Evolutionary conservation across 2,329 filamentous ascomycete species (phyloP).

Genomic region (Cladophialophora carrionii): DNA sequence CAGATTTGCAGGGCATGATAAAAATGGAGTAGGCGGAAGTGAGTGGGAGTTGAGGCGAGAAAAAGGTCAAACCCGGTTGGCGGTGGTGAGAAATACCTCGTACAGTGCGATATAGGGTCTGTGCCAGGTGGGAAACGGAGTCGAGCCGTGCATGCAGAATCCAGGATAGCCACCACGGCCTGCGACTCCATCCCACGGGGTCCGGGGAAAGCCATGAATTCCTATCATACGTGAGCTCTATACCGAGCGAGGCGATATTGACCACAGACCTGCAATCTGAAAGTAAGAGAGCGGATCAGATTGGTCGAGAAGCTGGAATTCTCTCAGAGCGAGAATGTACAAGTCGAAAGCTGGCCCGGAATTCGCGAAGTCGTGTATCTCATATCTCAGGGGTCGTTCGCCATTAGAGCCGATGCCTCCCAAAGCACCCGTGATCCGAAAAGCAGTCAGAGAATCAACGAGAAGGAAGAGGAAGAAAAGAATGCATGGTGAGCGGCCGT

Average conservation of each 20-base stretch:
- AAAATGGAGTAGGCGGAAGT: neutral
- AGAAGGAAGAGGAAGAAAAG: conserved; percentile 10
- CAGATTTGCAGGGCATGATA: conserved; percentile 5
- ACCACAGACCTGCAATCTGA: conserved; percentile 68
- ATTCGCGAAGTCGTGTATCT: conserved; percentile 68
- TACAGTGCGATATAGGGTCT: conserved; percentile 72
- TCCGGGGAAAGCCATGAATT: conserved; percentile 76
- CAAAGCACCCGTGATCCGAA: conserved; percentile 40
- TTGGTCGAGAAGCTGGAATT: conserved; percentile 71
- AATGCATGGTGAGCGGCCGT: conserved; percentile 2
- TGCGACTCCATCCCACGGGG: conserved; percentile 58
- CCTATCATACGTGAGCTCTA: conserved; percentile 54
- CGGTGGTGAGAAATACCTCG: conserved; percentile 50
- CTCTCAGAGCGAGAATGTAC: conserved; percentile 73
- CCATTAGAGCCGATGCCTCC: conserved; percentile 40
- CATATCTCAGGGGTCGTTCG: conserved; percentile 56
- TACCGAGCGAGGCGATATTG: neutral
- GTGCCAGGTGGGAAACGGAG: conserved; percentile 81
- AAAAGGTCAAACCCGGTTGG: neutral
- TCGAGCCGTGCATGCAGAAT: conserved; percentile 76
- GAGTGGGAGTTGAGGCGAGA: conserved; percentile 12
- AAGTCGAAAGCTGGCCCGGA: conserved; percentile 69
- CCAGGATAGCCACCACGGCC: conserved; percentile 57
- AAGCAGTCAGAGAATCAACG: conserved; percentile 19
- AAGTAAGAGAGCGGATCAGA: conserved; percentile 72